Conservation (phyloP, 257 asterid species). For the Lycium ferocissimum region DNA sequence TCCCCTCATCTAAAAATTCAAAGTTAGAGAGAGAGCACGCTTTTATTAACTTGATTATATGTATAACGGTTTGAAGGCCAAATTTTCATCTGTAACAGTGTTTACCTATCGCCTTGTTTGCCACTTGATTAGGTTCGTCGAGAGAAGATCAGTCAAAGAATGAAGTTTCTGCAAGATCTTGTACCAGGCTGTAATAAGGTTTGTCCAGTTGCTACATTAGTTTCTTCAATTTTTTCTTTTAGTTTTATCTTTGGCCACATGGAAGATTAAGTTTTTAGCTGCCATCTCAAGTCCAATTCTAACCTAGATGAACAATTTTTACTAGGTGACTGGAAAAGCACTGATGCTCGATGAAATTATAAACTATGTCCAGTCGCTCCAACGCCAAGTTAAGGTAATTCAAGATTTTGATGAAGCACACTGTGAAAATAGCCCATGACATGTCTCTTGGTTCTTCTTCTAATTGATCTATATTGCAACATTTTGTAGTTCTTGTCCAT, state of each 20-base stretch:
- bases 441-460: not conserved
- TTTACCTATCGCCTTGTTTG: not conserved
- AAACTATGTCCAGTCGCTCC: slow-evolving; percentile 91
- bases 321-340: slow-evolving; percentile 94
- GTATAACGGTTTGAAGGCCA: not conserved
- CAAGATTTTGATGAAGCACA: not conserved
- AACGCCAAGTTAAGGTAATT: slow-evolving; percentile 93
- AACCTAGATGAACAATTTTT: slow-evolving; percentile 20
- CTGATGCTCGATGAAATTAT: slow-evolving; percentile 95
- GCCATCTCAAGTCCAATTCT: not conserved
- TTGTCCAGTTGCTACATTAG: not conserved
- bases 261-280: not conserved
- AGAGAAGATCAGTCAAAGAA: slow-evolving; percentile 93
- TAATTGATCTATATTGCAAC: not conserved
- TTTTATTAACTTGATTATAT: not conserved
- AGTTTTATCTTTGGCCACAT: not conserved
- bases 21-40: not conserved
- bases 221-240: not conserved
- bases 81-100: not conserved
- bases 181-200: slow-evolving; percentile 99
- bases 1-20: not conserved
- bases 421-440: not conserved
- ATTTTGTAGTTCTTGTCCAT: slow-evolving; percentile 77
- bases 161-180: slow-evolving; percentile 97
- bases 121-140: slow-evolving; percentile 70